Evolutionary conservation across 2,329 filamentous ascomycete genomes (phyloP).

Genomic region (Trichoderma simmonsii): DNA sequence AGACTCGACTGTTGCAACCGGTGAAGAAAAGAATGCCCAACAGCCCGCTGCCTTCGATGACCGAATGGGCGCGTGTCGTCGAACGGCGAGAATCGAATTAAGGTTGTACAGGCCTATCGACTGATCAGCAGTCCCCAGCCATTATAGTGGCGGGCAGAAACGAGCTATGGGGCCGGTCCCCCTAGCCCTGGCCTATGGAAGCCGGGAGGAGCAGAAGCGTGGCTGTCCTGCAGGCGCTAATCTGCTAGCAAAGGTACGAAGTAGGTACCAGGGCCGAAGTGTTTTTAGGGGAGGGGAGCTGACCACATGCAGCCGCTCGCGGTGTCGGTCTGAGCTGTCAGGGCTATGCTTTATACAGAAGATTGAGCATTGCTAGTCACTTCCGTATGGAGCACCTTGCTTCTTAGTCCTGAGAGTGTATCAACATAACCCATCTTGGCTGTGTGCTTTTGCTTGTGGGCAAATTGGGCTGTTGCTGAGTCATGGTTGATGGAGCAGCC

Average conservation of each 20-base stretch:
- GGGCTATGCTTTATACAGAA: background rate
- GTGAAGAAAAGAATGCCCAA: background rate
- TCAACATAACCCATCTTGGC: background rate
- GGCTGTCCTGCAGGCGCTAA: conserved; percentile 17
- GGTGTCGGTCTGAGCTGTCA: conserved; percentile 1
- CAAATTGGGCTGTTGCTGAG: background rate
- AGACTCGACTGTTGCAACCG: background rate
- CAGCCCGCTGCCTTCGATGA: background rate
- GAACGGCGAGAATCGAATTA: background rate
- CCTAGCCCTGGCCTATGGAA: conserved; percentile 9
- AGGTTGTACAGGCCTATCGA: conserved; percentile 8
- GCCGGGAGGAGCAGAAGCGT: background rate
- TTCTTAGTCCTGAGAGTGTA: background rate
- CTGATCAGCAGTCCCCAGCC: conserved; percentile 2
- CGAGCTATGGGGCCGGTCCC: background rate
- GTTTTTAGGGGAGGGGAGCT: background rate
- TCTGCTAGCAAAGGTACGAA: background rate
- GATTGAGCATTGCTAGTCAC: background rate
- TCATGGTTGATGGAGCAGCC: background rate
- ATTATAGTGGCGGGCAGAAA: background rate
- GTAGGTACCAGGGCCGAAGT: background rate
- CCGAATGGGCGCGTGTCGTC: background rate
- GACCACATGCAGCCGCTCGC: conserved; percentile 1
- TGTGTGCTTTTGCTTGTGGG: no score
- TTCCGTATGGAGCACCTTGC: background rate